Percentiles rank a stretch among this genome's conserved stretches.
phyloP scores from a whole-genome alignment of 2,329 filamentous ascomycete species.

The Myriosclerotinia scirpicola region DNA sequence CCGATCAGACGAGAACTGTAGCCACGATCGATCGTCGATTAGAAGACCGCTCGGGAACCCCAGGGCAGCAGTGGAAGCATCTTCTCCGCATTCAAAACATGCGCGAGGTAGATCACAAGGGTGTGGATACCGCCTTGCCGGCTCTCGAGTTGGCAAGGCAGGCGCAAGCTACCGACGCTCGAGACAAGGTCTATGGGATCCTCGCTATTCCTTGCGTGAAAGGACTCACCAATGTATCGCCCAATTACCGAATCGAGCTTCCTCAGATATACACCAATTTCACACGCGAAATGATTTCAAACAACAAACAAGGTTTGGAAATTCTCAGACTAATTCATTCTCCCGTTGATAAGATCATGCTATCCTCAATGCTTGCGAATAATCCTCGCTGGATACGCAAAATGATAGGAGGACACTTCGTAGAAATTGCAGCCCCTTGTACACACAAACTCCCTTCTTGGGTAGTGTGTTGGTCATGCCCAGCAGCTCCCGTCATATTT shows the following conservation, averaged over 20 bases:
- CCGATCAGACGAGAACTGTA: not conserved
- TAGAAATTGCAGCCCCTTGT: conserved; percentile 6
- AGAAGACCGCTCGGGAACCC: conserved; percentile 16
- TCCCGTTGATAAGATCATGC: conserved; percentile 4
- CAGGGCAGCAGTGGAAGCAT: conserved; percentile 22
- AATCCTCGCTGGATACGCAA: conserved; percentile 13
- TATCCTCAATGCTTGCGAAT: not conserved
- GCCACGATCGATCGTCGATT: conserved; percentile 16
- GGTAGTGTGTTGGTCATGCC: conserved; percentile 21
- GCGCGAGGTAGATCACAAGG: not conserved
- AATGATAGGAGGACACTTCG: not conserved
- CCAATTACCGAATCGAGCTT: conserved; percentile 16
- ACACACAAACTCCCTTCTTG: conserved; percentile 11
- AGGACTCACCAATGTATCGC: conserved; percentile 6
- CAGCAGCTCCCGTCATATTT: conserved; percentile 5
- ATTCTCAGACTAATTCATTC: conserved; percentile 18
- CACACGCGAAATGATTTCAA: conserved; percentile 17
- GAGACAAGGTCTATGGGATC: conserved; percentile 23
- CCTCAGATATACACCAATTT: conserved; percentile 17
- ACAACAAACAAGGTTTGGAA: conserved; percentile 17
- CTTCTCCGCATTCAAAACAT: conserved; percentile 20
- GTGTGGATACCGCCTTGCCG: conserved; percentile 7
- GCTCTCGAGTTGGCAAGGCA: conserved; percentile 16
- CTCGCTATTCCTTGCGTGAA: conserved; percentile 19
- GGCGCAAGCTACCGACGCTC: conserved; percentile 23